Evolutionary conservation across 2,329 filamentous ascomycete species (phyloP), one percentile per base, ranked within the genome.

Genomic region (Penicillium palitans): DNA sequence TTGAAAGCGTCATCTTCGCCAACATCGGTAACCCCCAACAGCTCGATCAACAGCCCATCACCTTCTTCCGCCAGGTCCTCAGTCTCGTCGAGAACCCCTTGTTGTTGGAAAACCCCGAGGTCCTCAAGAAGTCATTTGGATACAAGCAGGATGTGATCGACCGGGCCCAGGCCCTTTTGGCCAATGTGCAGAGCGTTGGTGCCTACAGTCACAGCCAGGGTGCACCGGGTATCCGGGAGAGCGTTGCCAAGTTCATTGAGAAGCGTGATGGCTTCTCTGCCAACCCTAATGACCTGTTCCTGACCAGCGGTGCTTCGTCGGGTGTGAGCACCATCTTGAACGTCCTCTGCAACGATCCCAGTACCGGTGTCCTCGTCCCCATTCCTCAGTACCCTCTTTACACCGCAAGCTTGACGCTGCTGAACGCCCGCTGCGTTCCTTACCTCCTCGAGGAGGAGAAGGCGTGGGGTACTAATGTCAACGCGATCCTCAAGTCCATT

Each of bases 1-100:
- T 99, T 77, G 83, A 90, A 69, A 84, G 91, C 60, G 88, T 99
- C 77, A 93, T 99, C 79, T 93, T 90, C 63, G 95, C 95, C 78
- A 99, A 99, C 80, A 99, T 99, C 72, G 95, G 95, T 73, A 99
- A 99, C 81, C 95, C 95, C 4, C 95, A 99, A 79, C 95, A 99
- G 80, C 87, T 99, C 63, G 95, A 97, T 79, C 95, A 99, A 84
- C 96, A 98, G 83, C 95, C 95, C 71, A 93, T 99, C 71, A 99
- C 95, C 67, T 99, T 97, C 83, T 97, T 99, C 86, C 88, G 95
- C 68, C 93, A 99, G 80, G 95, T 99, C 29, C 84, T 95, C 70
- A 96, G 91, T 78, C 77, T 99, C 62, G 79, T 98, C 59, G 95
- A 99, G 82, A 93, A 98, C 81, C 95, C 95, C 0, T 75, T 82